Conservation (phyloP, 129 eudicot genomes). For the Cynara cardunculus region DNA sequence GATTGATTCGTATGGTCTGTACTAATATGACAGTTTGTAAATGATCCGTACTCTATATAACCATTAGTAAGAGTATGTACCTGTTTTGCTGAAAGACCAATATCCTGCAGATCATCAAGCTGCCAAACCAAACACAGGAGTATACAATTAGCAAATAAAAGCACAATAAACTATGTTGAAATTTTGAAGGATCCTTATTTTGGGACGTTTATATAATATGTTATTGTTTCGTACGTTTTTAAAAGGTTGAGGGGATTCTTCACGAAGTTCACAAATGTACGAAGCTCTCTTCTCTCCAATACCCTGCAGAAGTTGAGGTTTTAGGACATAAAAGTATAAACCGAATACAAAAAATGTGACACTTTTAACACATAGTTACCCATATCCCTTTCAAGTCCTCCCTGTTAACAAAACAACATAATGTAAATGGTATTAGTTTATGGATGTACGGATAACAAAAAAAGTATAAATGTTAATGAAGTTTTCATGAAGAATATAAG, state of each 20-base stretch:
- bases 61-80: conserved; percentile 26
- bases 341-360: neutral
- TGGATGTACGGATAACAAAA: neutral
- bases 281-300: conserved; percentile 89
- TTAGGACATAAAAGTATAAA: neutral
- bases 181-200: neutral
- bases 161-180: neutral
- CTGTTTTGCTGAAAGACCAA: conserved; percentile 91
- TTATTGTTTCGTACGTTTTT: conserved; percentile 54
- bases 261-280: conserved; percentile 74
- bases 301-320: conserved; percentile 38
- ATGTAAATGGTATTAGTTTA: conserved; percentile 11
- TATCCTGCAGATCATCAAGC: conserved; percentile 79
- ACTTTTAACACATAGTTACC: conserved; percentile 34
- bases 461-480: neutral
- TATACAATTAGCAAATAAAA: neutral
- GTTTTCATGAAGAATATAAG: neutral
- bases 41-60: neutral
- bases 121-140: conserved; percentile 25
- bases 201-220: neutral
- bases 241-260: conserved; percentile 80
- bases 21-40: too few species aligned
- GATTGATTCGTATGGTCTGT: too few species aligned
- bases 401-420: conserved; percentile 39
- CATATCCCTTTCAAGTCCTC: conserved; percentile 58